A percentile compares a stretch with the other conserved stretches of the same genome.
Conservation (phyloP, 306 rosid genomes). For the Bauhinia variegata region DNA sequence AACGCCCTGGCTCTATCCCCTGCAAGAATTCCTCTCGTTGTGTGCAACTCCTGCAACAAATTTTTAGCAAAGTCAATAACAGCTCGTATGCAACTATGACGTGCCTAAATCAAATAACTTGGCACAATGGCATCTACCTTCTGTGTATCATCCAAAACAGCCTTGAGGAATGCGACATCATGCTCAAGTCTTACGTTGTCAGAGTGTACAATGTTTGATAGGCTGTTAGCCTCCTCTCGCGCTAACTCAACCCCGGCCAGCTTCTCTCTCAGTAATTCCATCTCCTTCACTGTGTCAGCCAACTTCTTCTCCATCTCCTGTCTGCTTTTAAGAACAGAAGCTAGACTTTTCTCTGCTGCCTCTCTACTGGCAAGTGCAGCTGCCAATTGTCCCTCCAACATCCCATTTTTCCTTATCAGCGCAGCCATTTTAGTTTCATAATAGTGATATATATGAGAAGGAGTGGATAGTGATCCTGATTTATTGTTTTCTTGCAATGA, state of each 20-base stretch:
- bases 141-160: constrained; percentile 89
- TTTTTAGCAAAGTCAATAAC: constrained; percentile 21
- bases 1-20: constrained; percentile 92
- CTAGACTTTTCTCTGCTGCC: constrained; percentile 73
- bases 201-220: constrained; percentile 83
- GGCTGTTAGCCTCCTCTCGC: constrained; percentile 84
- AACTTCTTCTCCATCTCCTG: constrained; percentile 83
- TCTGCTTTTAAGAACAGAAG: constrained; percentile 69
- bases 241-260: constrained; percentile 75
- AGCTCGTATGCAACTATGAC: constrained; percentile 1
- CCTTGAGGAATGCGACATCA: constrained; percentile 97
- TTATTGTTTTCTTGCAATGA: constrained; percentile 59
- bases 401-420: constrained; percentile 76
- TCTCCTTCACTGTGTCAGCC: constrained; percentile 59
- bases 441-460: constrained; percentile 65
- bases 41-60: constrained; percentile 76
- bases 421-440: constrained; percentile 77
- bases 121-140: constrained; percentile 53
- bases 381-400: constrained; percentile 82
- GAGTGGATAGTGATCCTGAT: constrained; percentile 58
- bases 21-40: constrained; percentile 89
- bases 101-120: neutral
- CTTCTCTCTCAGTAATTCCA: constrained; percentile 77
- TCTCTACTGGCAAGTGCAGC: constrained; percentile 73
- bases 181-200: constrained; percentile 95